Conservation (phyloP, 495 filamentous ascomycete genomes). For the Daldinia caldariorum region DNA sequence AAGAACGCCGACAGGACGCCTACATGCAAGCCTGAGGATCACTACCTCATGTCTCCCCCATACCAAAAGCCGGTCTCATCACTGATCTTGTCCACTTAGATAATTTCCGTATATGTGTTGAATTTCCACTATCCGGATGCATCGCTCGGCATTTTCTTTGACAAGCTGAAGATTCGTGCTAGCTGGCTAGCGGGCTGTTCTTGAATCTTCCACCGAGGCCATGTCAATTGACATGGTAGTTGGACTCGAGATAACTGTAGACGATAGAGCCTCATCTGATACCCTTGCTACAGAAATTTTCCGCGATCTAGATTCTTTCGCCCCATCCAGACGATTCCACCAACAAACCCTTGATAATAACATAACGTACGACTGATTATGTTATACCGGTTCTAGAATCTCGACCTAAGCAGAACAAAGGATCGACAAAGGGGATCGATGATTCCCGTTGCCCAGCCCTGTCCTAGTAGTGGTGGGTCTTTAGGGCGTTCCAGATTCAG, state of each 20-base stretch:
- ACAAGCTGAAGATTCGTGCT: background rate
- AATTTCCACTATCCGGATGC: conserved; percentile 22
- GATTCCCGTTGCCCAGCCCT: conserved; percentile 32
- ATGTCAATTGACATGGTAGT: background rate
- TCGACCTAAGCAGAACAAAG: conserved; percentile 39
- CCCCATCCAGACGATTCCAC: conserved; percentile 29
- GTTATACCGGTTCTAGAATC: conserved; percentile 24
- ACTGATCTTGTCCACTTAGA: conserved; percentile 10
- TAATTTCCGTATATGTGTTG: conserved; percentile 10
- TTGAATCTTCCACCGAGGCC: conserved; percentile 31
- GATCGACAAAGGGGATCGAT: conserved; percentile 44
- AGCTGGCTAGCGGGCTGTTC: conserved; percentile 3
- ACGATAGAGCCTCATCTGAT: conserved; percentile 30
- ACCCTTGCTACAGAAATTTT: conserved; percentile 14
- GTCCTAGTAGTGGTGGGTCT: conserved; percentile 31
- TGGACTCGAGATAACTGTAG: background rate
- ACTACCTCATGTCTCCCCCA: conserved; percentile 19
- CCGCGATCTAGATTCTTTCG: conserved; percentile 9
- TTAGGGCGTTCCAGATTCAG: conserved; percentile 35
- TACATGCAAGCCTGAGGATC: conserved; percentile 34
- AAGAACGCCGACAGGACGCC: conserved; percentile 30
- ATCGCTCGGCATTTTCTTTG: background rate
- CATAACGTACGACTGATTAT: conserved; percentile 11
- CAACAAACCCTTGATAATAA: background rate
- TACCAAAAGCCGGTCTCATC: conserved; percentile 27